Conservation (phyloP, 176 grass and related monocot species). For the Eragrostis nindensis region DNA sequence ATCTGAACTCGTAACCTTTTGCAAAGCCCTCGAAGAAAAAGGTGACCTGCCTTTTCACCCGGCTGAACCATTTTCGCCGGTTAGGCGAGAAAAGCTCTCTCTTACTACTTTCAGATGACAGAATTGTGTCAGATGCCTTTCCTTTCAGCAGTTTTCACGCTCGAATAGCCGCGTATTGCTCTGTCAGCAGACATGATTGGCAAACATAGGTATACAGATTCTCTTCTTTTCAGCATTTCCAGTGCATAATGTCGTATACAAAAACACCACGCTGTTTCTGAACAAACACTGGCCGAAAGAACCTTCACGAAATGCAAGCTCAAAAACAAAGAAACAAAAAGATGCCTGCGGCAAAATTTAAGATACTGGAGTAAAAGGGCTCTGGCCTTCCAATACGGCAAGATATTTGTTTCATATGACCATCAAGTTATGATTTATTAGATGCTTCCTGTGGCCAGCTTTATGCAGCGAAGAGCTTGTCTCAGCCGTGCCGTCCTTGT, state of each 20-base stretch:
- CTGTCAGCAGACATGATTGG: not conserved
- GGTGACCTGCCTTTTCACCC: not conserved
- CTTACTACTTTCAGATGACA: not conserved
- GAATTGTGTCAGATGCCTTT: not conserved
- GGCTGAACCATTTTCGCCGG: not conserved
- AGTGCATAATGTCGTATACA: not conserved
- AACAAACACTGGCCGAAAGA: not conserved
- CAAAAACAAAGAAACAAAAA: not conserved
- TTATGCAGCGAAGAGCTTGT: constrained; percentile 21
- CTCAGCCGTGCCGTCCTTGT: constrained; percentile 32
- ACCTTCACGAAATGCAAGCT: not conserved
- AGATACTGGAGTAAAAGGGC: not conserved
- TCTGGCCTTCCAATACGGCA: not conserved
- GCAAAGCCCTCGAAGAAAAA: not conserved
- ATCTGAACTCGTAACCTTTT: not conserved
- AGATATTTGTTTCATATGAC: constrained; percentile 35
- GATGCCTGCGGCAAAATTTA: not conserved
- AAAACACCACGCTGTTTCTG: constrained; percentile 3
- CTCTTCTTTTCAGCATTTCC: not conserved
- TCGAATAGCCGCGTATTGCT: not conserved
- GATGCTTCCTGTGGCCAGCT: constrained; percentile 28
- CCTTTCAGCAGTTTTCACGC: constrained; percentile 1
- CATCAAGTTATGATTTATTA: constrained; percentile 32
- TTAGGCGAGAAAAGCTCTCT: not conserved
- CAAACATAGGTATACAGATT: not conserved